phyloP scores from a whole-genome alignment of 2,329 filamentous ascomycete species.

The Aspergillus awamori region DNA sequence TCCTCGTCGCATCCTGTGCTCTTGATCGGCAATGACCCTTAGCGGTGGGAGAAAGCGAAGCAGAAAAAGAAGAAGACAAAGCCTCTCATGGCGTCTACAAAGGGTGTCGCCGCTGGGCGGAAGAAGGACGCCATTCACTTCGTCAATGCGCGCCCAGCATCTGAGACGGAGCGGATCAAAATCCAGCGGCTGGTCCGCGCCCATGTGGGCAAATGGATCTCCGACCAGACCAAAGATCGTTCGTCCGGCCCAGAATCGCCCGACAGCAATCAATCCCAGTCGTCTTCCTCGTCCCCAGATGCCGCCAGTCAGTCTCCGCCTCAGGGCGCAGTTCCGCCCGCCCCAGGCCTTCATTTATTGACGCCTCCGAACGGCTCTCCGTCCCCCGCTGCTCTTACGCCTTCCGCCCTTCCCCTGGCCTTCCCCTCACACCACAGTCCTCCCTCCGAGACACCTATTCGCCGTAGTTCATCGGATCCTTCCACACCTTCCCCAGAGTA shows the following conservation, averaged over 20 bases:
- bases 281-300: background rate
- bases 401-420: background rate
- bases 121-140: conserved; percentile 36
- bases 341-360: background rate
- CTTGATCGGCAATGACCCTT: conserved; percentile 20
- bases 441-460: background rate
- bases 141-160: conserved; percentile 37
- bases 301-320: background rate
- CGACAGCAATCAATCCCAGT: conserved; percentile 3
- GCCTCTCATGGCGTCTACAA: conserved; percentile 30
- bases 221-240: conserved; percentile 38
- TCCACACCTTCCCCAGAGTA: background rate
- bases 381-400: background rate
- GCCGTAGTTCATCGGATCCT: background rate
- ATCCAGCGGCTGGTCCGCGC: conserved; percentile 37
- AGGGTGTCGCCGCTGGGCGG: conserved; percentile 17
- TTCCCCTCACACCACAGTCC: background rate
- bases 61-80: background rate
- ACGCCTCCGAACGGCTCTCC: background rate
- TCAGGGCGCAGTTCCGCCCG: background rate
- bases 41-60: background rate
- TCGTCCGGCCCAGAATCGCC: conserved; percentile 16
- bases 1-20: conserved; percentile 16
- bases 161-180: conserved; percentile 31
- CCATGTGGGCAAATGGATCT: conserved; percentile 42